Conservation (phyloP, 1,139 yeast genomes). For the Protomyces lactucae-debilis region DNA sequence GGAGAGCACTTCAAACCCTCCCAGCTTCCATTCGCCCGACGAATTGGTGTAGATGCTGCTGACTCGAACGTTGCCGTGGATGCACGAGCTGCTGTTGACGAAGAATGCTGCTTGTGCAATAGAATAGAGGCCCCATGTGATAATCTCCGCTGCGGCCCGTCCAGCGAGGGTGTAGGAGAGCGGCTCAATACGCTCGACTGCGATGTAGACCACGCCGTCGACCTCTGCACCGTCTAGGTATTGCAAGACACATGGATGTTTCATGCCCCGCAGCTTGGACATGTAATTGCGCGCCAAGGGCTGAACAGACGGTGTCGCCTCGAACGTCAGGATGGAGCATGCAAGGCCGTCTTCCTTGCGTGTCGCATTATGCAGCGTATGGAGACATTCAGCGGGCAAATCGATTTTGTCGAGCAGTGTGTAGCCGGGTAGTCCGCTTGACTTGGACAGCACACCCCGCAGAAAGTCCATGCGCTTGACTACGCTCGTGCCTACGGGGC, state of each 20-base stretch:
- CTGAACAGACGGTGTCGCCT: conserved; percentile 44
- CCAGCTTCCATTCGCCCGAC: conserved; percentile 77
- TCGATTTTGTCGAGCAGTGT: conserved; percentile 32
- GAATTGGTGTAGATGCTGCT: conserved; percentile 61
- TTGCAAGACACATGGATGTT: conserved; percentile 71
- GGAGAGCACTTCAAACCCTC: conserved; percentile 73
- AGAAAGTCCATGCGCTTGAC: conserved; percentile 31
- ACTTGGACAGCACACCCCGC: conserved; percentile 33
- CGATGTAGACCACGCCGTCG: conserved; percentile 57
- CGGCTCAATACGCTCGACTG: conserved; percentile 75
- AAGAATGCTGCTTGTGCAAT: conserved; percentile 53
- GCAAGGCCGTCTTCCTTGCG: conserved; percentile 41
- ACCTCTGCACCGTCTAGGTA: conserved; percentile 65
- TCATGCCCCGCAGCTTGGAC: conserved; percentile 60
- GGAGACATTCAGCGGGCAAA: conserved; percentile 32
- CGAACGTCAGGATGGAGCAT: conserved; percentile 61
- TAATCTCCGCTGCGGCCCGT: conserved; percentile 42
- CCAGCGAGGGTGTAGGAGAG: conserved; percentile 40
- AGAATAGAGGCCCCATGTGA: conserved; percentile 54
- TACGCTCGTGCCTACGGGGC: no score
- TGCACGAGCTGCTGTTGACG: conserved; percentile 56
- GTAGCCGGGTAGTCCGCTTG: conserved; percentile 30
- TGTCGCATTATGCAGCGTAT: conserved; percentile 32
- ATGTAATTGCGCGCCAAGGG: conserved; percentile 60
- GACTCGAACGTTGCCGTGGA: conserved; percentile 60